A percentile compares a stretch with the other conserved stretches of the same genome.
These are phyloP conservation scores for Chrysochromulina parva DNA, from an alignment of 78 protist genomes.

Conservation along the genomic window DNA sequence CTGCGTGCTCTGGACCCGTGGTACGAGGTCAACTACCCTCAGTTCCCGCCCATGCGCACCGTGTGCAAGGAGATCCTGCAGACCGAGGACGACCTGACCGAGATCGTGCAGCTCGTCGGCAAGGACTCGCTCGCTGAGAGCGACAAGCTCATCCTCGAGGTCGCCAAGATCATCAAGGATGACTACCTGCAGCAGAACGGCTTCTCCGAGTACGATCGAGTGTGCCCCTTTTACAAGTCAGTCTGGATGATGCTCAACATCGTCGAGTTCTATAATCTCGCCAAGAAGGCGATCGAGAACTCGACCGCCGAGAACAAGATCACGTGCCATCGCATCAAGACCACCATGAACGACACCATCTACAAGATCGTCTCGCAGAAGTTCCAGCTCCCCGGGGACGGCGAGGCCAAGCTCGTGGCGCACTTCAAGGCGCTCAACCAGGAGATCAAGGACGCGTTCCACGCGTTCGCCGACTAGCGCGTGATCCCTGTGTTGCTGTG, in stretches of 20 bases:
- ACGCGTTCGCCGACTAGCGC: slow-evolving; percentile 23
- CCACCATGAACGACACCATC: slow-evolving; percentile 53
- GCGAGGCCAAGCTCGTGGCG: slow-evolving; percentile 44
- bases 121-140: slow-evolving; percentile 98
- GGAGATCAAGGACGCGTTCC: slow-evolving; percentile 57
- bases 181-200: slow-evolving; percentile 96
- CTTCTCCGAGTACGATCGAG: slow-evolving; percentile 88
- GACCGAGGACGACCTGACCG: slow-evolving; percentile 94
- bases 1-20: slow-evolving; percentile 78
- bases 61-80: slow-evolving; percentile 86
- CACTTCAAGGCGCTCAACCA: slow-evolving; percentile 37
- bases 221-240: slow-evolving; percentile 99
- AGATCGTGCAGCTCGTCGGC: slow-evolving; percentile 99
- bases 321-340: slow-evolving; percentile 66
- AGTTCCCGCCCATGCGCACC: slow-evolving; percentile 61
- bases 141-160: slow-evolving; percentile 85
- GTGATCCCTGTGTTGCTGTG: too few relatives aligned
- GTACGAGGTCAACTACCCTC: slow-evolving; percentile 85
- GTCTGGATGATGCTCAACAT: slow-evolving; percentile 94
- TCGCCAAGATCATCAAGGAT: slow-evolving; percentile 95
- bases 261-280: slow-evolving; percentile 79
- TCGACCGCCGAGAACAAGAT: slow-evolving; percentile 75
- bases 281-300: slow-evolving; percentile 71
- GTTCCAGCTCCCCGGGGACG: slow-evolving; percentile 73
- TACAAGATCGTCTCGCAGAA: slow-evolving; percentile 65